Base-by-base conservation (phyloP, 192 early-diverging fungal genomes). In the Gamsiella multidivaricata region DNA sequence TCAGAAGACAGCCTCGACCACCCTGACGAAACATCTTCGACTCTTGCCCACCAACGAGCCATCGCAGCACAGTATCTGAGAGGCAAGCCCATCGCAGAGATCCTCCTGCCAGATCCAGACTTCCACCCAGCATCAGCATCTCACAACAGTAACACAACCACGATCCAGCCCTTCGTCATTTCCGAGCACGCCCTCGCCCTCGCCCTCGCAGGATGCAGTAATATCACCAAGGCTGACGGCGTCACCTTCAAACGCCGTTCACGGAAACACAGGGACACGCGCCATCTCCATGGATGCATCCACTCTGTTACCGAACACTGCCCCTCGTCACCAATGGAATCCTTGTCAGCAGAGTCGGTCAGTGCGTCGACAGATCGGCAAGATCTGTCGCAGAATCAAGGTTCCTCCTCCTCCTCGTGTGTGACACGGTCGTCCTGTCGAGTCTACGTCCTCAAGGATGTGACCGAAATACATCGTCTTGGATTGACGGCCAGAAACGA, bases 391-490 rank as follows among this genome's bases (percentile, higher is more conserved):
- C 2, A 51, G 5, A 26, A 51, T 51, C 49, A 51, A 51, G 22
- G 4, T 43, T 54, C 37, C 7, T 43, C 53, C 14, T 36, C 65
- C 3, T 4, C 34, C 18, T 23, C 26, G 8, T 3, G 29, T 20
- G 51, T 5, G 41, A 42, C 25, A 29, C 3, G 7, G 5, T 32
- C 58, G 12, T 28, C 52, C 10, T 65, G 58, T 31, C 65, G 74
- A 11, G 54, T 78, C 25, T 78, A 69, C 42, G 65, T 64, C 6
- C 66, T 78, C 54, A 78, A 78, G 45, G 65, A 78, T 55, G 74
- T 69, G 23, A 69, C 74, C 0, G 55, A 55, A 37, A 78, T 78
- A 45, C 51, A 64, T 3, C 39, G 36, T 5, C 47, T 78, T 17
- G 74, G 60, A 11, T 15, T 56, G 0, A 58, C 54, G 2, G 58